Percentiles rank a stretch among this genome's conserved stretches.
Conservation (phyloP, 345 rosid genomes). For the Eucalyptus lansdowneana region DNA sequence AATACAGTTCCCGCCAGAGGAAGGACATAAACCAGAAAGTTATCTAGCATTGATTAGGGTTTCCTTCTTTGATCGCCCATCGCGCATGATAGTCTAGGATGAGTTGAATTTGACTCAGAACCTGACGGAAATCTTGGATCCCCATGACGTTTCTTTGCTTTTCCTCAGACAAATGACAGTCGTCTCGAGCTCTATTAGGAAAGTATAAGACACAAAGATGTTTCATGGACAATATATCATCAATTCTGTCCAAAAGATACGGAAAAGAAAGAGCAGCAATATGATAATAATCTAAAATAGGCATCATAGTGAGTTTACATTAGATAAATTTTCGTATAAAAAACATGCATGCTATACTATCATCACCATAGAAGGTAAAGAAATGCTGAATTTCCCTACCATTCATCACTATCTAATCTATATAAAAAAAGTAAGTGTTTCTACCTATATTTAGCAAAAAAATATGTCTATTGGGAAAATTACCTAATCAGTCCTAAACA, state of each 20-base stretch:
- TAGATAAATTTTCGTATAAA: neutral
- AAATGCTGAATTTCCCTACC: neutral
- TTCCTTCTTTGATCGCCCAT: neutral
- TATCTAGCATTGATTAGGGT: neutral
- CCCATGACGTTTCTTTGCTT: neutral
- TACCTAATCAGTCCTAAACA: neutral
- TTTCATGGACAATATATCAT: neutral
- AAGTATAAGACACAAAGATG: neutral
- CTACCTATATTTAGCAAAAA: neutral
- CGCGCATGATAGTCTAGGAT: neutral
- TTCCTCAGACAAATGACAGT: neutral
- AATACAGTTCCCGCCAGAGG: neutral
- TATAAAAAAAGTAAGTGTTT: neutral
- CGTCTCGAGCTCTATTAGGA: neutral
- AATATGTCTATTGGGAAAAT: neutral
- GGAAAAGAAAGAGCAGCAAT: neutral
- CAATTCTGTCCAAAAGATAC: neutral
- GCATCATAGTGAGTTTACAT: neutral
- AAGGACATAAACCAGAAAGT: neutral
- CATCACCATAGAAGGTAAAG: neutral
- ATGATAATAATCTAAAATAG: neutral
- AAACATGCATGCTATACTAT: neutral
- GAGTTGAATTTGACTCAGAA: neutral
- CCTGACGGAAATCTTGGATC: neutral
- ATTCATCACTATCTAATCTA: neutral